Conservation (phyloP, 805 yeast genomes). For the Myxozyma nipponensis region DNA sequence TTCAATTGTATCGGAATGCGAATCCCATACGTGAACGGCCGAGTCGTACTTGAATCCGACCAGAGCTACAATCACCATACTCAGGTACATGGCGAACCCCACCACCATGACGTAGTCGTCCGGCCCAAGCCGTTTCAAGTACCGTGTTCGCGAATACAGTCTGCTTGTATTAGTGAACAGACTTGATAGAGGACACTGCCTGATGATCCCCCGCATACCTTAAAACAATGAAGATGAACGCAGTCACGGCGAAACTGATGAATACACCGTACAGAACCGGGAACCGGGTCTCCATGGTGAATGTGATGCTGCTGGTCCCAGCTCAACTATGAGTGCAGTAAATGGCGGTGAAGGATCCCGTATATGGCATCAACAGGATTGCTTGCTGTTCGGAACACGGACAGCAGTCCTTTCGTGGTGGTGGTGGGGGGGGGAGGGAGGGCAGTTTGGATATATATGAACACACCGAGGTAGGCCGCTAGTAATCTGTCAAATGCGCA, state of each 20-base stretch:
- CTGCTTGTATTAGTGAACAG: background rate
- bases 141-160: background rate
- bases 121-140: background rate
- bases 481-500: too few relatives aligned
- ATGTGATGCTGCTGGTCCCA: too few relatives aligned
- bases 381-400: too few relatives aligned
- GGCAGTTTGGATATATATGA: too few relatives aligned
- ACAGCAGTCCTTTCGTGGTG: too few relatives aligned
- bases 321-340: too few relatives aligned
- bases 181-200: background rate
- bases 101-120: background rate
- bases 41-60: background rate
- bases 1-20: background rate
- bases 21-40: background rate
- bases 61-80: background rate
- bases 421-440: too few relatives aligned
- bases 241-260: background rate
- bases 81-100: background rate
- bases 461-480: too few relatives aligned
- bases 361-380: too few relatives aligned
- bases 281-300: background rate
- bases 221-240: background rate
- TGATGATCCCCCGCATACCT: too few relatives aligned
- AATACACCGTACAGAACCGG: background rate
- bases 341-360: too few relatives aligned